Base-by-base conservation (phyloP, 2,329 filamentous ascomycete genomes). In the Neoscytalidium dimidiatum region DNA sequence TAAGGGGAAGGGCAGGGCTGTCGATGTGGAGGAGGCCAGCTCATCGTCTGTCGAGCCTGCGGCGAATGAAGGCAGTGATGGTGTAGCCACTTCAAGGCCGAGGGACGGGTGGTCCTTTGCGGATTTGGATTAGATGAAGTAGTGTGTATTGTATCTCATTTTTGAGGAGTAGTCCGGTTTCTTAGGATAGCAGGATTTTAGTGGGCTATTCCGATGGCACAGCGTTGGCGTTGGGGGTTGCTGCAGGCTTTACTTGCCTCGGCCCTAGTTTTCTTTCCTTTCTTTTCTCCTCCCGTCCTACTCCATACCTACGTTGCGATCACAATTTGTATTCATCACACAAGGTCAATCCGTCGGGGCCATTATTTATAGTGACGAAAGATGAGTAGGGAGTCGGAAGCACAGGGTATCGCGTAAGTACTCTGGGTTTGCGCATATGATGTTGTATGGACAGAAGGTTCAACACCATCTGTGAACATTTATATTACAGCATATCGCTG, bases 1-100 rank as follows among this genome's bases (percentile, higher is more conserved):
- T 8, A 65, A 65, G 56, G 64, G 64, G 33, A 65, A 65, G 28
- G 56, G 51, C 13, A 65, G 48, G 21, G 56, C 56, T 14, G 48
- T 53, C 19, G 64, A 65, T 43, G 44, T n/a, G 3, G 52, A 11
- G 5, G 52, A 38, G 29, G 52, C 29, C 21, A 43, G 43, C 7
- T 62, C 60, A 9, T 62, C 60, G 31, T 52, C 46, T 2, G 23
- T 38, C 9, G 33, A 14, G 3, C 8, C 33, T 23, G 29, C 33
- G n/a, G 60, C 46, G 4, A 38, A 6, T n/a, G 44, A 31, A 43
- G 60, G 48, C 4, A 23, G 28, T n/a, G 46, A 33, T 51, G 60
- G 44, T 11, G 46, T 26, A 14, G 31, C 60, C 46, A 23, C 23
- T 4, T 38, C 58, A 11, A 19, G 58, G 19, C 41, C 31, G 58